These are phyloP conservation scores for Aspergillus carbonarius DNA, from an alignment of 2,329 filamentous ascomycete species.

Conservation along the genomic window DNA sequence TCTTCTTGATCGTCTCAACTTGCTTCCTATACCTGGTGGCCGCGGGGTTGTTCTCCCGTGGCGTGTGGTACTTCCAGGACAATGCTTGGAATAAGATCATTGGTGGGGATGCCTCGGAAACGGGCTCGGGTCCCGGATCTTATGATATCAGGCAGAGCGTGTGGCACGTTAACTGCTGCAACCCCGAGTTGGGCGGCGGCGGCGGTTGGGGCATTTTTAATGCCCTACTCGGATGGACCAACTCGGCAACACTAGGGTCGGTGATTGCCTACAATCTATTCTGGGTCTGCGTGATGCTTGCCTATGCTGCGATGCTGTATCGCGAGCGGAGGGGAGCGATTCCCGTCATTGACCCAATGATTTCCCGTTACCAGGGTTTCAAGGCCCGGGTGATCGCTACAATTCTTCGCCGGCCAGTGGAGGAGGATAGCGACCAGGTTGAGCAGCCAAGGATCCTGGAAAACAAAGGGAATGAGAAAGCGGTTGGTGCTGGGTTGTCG, in stretches of 20 bases:
- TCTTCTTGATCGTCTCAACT: conserved; percentile 76
- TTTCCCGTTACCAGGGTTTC: not conserved
- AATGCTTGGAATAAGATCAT: conserved; percentile 64
- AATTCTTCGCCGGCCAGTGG: not conserved
- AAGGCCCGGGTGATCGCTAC: not conserved
- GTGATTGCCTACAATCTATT: conserved; percentile 86
- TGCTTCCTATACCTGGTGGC: conserved; percentile 81
- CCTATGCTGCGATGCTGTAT: conserved; percentile 65
- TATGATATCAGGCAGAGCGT: conserved; percentile 77
- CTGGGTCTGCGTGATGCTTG: conserved; percentile 70
- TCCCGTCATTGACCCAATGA: not conserved
- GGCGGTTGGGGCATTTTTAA: conserved; percentile 88
- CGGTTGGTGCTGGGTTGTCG: not conserved
- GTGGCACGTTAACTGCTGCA: conserved; percentile 86
- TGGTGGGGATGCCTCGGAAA: conserved; percentile 59
- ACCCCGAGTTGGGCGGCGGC: conserved; percentile 67
- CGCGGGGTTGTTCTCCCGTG: conserved; percentile 75
- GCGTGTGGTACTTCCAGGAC: conserved; percentile 70
- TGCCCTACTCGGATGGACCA: conserved; percentile 80
- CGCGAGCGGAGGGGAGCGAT: conserved; percentile 56
- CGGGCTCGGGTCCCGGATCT: conserved; percentile 67
- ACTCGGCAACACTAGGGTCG: conserved; percentile 83
- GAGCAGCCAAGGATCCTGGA: not conserved
- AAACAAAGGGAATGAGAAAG: not conserved
- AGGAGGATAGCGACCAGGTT: not conserved